phyloP scores from a whole-genome alignment of 2,329 filamentous ascomycete genomes.

The Fusarium bactridioides region DNA sequence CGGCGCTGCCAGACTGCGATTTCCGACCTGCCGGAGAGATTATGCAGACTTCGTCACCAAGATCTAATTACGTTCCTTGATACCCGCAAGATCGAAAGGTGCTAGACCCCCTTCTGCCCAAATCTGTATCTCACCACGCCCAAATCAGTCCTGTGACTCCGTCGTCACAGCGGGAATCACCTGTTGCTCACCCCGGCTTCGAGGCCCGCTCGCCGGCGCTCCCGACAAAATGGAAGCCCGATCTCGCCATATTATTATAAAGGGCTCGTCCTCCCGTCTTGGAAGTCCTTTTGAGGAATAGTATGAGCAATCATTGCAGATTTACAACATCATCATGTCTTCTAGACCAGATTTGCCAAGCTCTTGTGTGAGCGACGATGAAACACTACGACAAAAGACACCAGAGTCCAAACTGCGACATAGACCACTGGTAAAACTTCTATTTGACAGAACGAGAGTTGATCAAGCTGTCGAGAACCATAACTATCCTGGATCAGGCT shows the following conservation, averaged over 20 bases:
- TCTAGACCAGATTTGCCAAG: conserved; percentile 5
- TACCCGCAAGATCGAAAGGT: conserved; percentile 28
- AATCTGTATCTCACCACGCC: background rate
- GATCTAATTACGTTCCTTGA: conserved; percentile 16
- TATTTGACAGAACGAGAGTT: conserved; percentile 66
- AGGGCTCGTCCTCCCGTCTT: conserved; percentile 16
- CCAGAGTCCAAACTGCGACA: background rate
- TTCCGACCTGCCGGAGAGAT: background rate
- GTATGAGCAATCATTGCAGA: background rate
- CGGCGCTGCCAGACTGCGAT: background rate
- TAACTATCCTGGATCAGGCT: conserved; percentile 68
- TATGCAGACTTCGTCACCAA: background rate
- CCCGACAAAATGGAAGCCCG: conserved; percentile 16
- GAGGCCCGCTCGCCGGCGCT: conserved; percentile 5
- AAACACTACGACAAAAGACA: conserved; percentile 23
- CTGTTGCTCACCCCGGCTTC: conserved; percentile 3
- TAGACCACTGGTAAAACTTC: conserved; percentile 47
- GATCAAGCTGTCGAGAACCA: conserved; percentile 64
- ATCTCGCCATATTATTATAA: conserved; percentile 25
- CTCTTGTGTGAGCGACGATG: conserved; percentile 19
- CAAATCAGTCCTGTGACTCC: background rate
- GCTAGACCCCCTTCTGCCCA: background rate
- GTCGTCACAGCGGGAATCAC: conserved; percentile 10
- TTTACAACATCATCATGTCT: background rate
- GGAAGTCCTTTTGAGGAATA: conserved; percentile 14